phyloP scores from a whole-genome alignment of 805 yeast genomes.

The Yamadazyma philogaea region DNA sequence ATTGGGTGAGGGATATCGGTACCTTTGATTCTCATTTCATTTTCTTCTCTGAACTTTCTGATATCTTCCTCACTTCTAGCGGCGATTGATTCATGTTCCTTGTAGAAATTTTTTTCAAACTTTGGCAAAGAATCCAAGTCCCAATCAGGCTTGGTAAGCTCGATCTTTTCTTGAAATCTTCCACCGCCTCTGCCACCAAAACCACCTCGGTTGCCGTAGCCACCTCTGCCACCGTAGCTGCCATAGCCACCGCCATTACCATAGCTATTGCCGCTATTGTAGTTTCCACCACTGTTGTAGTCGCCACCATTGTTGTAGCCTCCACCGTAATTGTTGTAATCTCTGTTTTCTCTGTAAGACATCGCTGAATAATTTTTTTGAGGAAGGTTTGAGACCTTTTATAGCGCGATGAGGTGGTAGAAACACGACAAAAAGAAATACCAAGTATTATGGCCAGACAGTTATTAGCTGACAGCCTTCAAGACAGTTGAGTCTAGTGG shows the following conservation, averaged over 20 bases:
- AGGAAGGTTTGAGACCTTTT: neutral
- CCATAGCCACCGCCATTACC: conserved; percentile 35
- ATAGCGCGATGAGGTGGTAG: conserved; percentile 7
- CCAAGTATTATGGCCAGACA: neutral
- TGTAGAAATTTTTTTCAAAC: conserved; percentile 93
- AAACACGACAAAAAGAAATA: conserved; percentile 8
- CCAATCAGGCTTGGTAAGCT: conserved; percentile 75
- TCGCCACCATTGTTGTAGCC: conserved; percentile 19
- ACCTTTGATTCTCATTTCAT: conserved; percentile 86
- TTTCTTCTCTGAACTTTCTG: conserved; percentile 67
- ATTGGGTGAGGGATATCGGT: conserved; percentile 91
- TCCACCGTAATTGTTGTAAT: conserved; percentile 22
- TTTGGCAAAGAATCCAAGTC: conserved; percentile 73
- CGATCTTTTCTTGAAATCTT: conserved; percentile 41
- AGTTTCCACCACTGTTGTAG: conserved; percentile 29
- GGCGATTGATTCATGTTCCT: conserved; percentile 77
- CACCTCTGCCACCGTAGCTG: conserved; percentile 32
- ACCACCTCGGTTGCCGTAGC: conserved; percentile 30
- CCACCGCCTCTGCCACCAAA: conserved; percentile 38
- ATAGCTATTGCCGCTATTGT: conserved; percentile 25
- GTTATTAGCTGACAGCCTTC: neutral
- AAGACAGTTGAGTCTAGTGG: no score
- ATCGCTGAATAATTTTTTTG: conserved; percentile 2
- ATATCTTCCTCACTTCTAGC: conserved; percentile 74
- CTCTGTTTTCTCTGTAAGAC: conserved; percentile 16